Percentiles rank a stretch among this genome's conserved stretches.
These are phyloP conservation scores for Colletotrichum sp. DNA, from an alignment of 2,329 filamentous ascomycete genomes.

Conservation along the genomic window DNA sequence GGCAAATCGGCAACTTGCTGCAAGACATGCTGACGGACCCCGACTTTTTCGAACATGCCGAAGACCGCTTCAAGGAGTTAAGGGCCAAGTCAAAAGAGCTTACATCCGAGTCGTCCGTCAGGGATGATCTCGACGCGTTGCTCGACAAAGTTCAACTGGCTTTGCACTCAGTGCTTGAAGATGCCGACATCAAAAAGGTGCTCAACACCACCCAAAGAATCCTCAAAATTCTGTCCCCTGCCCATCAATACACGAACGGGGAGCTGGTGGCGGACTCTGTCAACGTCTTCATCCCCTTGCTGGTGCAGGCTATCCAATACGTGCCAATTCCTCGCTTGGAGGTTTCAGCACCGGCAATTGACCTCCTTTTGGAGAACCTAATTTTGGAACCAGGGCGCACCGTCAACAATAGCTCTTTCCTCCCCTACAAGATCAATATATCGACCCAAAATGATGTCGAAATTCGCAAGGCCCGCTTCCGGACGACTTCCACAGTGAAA, in stretches of 20 bases:
- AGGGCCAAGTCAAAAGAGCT: conserved; percentile 65
- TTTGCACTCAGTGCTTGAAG: conserved; percentile 70
- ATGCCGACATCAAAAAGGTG: conserved; percentile 75
- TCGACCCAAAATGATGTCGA: conserved; percentile 88
- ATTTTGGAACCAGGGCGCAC: conserved; percentile 88
- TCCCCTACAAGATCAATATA: conserved; percentile 82
- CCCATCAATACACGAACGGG: conserved; percentile 66
- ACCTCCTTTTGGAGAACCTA: conserved; percentile 87
- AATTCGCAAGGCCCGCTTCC: conserved; percentile 76
- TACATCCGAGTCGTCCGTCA: conserved; percentile 69
- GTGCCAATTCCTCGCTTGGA: conserved; percentile 92
- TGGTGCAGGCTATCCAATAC: conserved; percentile 81
- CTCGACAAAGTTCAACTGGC: conserved; percentile 73
- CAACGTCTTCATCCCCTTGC: conserved; percentile 80
- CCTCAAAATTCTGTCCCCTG: conserved; percentile 71
- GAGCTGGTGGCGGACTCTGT: conserved; percentile 78
- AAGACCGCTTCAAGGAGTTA: conserved; percentile 57
- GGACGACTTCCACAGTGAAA: conserved; percentile 68
- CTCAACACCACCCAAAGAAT: conserved; percentile 71
- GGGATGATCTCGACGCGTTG: conserved; percentile 75
- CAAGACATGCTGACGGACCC: conserved; percentile 87
- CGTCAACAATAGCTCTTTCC: conserved; percentile 84
- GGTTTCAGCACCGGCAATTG: conserved; percentile 80
- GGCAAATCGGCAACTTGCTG: conserved; percentile 74
- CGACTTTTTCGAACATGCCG: conserved; percentile 79